Evolutionary conservation across 768 basidiomycete species (phyloP), one percentile per base, ranked within the genome.

Genomic region (Collybiopsis confluens): DNA sequence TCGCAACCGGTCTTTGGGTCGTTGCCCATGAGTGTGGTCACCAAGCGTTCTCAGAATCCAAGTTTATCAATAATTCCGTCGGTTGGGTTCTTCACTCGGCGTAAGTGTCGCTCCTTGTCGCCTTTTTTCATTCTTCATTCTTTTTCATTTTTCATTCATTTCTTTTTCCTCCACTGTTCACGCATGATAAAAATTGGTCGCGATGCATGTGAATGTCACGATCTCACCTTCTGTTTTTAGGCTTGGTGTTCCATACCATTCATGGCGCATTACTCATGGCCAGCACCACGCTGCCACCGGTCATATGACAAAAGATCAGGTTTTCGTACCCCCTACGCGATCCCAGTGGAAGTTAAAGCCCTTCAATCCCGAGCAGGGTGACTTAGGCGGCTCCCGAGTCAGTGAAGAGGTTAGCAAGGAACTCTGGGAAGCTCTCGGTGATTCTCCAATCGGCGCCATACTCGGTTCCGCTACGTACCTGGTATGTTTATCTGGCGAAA

Each of bases 21-120:
- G 75, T 96, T 56, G 94, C 87, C 43, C 93, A 96, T 65, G 94
- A 98, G 71, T 94, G 92, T 61, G 96, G 96, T 27, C 96, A 99
- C 69, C 93, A 96, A 68, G 90, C 91, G 0, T 99, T 92, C 77
- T 98, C 94, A 1, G 86, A 93, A 59, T 94, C 86, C 50, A 96
- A 95, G 75, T 67, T 75, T 27, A 78, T 97, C 70, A 98, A 98
- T 77, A 91, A 98, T 77, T 70, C 82, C 42, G 90, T 94, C 54
- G 96, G 96, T 10, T 96, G 90, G 88, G 64, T 96, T 56, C 77
- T 98, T 28, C 96, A 98, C 70, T 96, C 93, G 42, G 81, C 79
- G 91, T 92, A 65, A 58, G 87, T 65, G 35, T 42, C 55, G 54
- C 49, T 58, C 45, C 60, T 49, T 41, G 13, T 38, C 15, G n/a